phyloP scores from a whole-genome alignment of 495 filamentous ascomycete species.

The Pyronema domesticum region DNA sequence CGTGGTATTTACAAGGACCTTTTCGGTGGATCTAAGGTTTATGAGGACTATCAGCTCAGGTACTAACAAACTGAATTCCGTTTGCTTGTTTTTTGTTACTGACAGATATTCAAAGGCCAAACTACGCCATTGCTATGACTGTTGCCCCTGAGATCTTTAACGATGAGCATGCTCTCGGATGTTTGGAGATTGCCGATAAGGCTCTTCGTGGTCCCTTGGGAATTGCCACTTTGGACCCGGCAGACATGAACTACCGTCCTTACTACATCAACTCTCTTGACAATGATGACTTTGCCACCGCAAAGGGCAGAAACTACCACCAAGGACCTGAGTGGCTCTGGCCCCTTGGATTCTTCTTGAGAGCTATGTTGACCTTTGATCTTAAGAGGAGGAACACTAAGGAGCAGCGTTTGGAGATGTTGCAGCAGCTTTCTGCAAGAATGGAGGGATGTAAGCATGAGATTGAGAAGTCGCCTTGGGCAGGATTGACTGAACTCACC shows the following conservation, averaged over 20 bases:
- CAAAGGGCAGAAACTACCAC: constrained; percentile 92
- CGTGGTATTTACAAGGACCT: constrained; percentile 97
- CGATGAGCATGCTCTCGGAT: constrained; percentile 52
- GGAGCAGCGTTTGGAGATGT: constrained; percentile 57
- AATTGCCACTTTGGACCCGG: constrained; percentile 88
- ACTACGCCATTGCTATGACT: constrained; percentile 91
- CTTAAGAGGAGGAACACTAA: constrained; percentile 46
- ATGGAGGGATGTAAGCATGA: constrained; percentile 66
- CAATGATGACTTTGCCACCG: constrained; percentile 67
- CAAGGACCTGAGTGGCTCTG: constrained; percentile 99
- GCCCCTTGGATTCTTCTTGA: constrained; percentile 87
- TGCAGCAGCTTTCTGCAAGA: constrained; percentile 80
- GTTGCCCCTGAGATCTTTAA: constrained; percentile 81
- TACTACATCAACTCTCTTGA: constrained; percentile 94
- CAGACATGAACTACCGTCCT: constrained; percentile 77
- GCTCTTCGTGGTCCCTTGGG: constrained; percentile 71
- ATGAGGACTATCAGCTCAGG: constrained; percentile 93
- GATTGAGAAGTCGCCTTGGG: constrained; percentile 64
- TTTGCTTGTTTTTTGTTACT: too few relatives aligned
- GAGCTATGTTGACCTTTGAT: constrained; percentile 82
- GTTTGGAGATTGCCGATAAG: constrained; percentile 61
- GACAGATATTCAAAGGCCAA: constrained; percentile 29
- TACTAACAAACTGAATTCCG: neutral
- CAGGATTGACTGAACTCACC: constrained; percentile 82
- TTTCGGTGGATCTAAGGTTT: constrained; percentile 68